Evolutionary conservation across 176 grass and related monocot species (phyloP), one percentile per base, ranked within the genome.

Genomic region (Hyparrhenia diplandra): DNA sequence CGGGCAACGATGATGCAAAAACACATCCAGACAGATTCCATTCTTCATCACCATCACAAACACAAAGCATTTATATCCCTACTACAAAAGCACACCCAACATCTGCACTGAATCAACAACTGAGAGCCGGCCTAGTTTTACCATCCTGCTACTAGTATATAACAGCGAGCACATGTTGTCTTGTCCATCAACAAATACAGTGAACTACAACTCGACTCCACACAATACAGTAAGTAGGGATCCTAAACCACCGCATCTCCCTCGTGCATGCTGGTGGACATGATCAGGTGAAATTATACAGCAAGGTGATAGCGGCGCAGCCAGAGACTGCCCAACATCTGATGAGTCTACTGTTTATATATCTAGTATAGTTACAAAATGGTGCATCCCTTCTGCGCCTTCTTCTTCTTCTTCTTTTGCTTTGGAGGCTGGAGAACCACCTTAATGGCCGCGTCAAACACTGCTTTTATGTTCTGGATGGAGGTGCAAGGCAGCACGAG

Each of bases 401-500:
- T 89, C 64, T 94, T 94, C 83, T 94, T 94, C 83, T 88, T 91
- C 83, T 94, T 94, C 1, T 85, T 80, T 84, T 97, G 82, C 83
- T 94, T 94, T 2, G 89, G 92, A 40, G 92, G 92, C 78, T 81
- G 76, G 27, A 94, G 86, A 47, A 94, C 89, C 29, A 91, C 92
- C 81, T 94, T 94, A 70, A 94, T 94, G 20, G 92, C 92, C 5
- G 86, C 83, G 39, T 94, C 89, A 16, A 94, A 94, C 47, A 94
- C 92, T 27, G 43, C 86, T 84, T 94, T 94, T 79, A 94, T 81
- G 40, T 94, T 94, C 92, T 94, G 77, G 62, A 91, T 94, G 77
- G 62, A 91, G 27, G 45, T 58, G 60, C 36, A 69, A 72, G 30
- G 35, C 58, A 85, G 29, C 62, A 74, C 42, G 10, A 75, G 64